phyloP scores from a whole-genome alignment of 768 basidiomycete species.

The Gymnopilus junonius region DNA sequence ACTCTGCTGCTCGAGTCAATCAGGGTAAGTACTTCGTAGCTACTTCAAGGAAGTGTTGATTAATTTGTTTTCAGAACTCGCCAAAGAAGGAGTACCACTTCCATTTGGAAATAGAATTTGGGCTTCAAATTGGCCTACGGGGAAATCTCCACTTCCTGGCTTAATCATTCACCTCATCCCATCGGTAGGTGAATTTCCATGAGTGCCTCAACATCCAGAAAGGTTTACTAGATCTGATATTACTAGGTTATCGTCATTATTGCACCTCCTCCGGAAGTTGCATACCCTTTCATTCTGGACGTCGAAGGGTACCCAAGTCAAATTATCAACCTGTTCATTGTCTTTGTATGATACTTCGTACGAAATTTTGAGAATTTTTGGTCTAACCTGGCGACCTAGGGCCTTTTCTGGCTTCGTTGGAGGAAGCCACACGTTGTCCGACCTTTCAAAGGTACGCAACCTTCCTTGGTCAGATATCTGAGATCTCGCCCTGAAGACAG shows the following conservation, averaged over 20 bases:
- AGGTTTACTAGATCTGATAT: neutral
- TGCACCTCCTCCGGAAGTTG: constrained; percentile 54
- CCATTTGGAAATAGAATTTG: constrained; percentile 63
- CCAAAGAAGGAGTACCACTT: constrained; percentile 64
- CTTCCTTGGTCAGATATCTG: neutral
- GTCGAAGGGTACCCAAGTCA: constrained; percentile 56
- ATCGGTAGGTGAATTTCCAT: constrained; percentile 34
- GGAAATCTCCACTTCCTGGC: constrained; percentile 59
- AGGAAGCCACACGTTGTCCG: constrained; percentile 47
- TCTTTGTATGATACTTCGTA: constrained; percentile 43
- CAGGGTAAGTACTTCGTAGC: constrained; percentile 37
- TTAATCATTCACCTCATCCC: constrained; percentile 60
- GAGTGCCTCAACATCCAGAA: no score
- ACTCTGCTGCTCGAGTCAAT: constrained; percentile 55
- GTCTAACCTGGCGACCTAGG: constrained; percentile 29
- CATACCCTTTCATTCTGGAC: constrained; percentile 66
- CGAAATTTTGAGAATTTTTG: neutral
- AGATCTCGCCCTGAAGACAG: neutral
- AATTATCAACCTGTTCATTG: constrained; percentile 60
- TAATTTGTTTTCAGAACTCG: constrained; percentile 45
- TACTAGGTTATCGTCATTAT: constrained; percentile 53
- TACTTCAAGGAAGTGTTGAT: neutral
- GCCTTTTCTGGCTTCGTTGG: constrained; percentile 61
- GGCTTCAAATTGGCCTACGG: constrained; percentile 67
- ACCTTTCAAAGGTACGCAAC: constrained; percentile 63